phyloP scores from a whole-genome alignment of 2,329 filamentous ascomycete genomes.

The Venturia asperata region DNA sequence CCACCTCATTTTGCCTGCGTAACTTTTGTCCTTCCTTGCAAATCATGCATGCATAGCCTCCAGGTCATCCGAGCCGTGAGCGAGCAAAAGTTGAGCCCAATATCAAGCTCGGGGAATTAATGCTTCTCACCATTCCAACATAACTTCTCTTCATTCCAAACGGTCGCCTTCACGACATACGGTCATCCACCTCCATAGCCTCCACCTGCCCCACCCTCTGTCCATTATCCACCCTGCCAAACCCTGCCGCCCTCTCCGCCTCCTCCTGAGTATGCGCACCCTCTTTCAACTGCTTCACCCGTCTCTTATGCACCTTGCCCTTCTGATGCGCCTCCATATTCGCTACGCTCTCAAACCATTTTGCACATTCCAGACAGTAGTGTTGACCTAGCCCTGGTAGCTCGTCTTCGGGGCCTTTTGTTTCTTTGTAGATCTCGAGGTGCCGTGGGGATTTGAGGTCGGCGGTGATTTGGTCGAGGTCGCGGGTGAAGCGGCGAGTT shows the following conservation, averaged over 20 bases:
- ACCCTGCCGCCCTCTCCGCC: conserved; percentile 71
- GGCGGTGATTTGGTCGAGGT: conserved; percentile 84
- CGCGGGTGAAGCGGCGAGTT: conserved; percentile 47
- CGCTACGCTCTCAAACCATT: conserved; percentile 84
- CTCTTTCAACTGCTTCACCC: conserved; percentile 72
- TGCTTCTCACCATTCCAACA: not conserved
- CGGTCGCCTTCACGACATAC: not conserved
- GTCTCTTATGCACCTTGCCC: conserved; percentile 90
- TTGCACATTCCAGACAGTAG: conserved; percentile 90
- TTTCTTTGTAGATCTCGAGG: conserved; percentile 67
- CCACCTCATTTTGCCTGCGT: not conserved
- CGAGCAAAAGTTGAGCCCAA: not conserved
- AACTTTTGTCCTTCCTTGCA: not conserved
- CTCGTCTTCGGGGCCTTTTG: conserved; percentile 80
- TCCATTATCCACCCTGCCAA: conserved; percentile 60
- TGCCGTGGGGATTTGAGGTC: conserved; percentile 76
- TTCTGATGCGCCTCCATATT: conserved; percentile 70
- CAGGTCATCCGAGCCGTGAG: not conserved
- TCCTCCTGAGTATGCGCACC: conserved; percentile 81
- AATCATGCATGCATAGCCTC: not conserved
- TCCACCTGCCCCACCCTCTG: not conserved
- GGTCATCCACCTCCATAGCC: conserved; percentile 11
- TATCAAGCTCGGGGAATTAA: not conserved
- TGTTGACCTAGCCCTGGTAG: conserved; percentile 76
- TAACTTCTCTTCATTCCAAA: not conserved